Evolutionary conservation across 108 stramenopile genomes (phyloP), one percentile per base, ranked within the genome.

Genomic region (Skeletonema grethae): DNA sequence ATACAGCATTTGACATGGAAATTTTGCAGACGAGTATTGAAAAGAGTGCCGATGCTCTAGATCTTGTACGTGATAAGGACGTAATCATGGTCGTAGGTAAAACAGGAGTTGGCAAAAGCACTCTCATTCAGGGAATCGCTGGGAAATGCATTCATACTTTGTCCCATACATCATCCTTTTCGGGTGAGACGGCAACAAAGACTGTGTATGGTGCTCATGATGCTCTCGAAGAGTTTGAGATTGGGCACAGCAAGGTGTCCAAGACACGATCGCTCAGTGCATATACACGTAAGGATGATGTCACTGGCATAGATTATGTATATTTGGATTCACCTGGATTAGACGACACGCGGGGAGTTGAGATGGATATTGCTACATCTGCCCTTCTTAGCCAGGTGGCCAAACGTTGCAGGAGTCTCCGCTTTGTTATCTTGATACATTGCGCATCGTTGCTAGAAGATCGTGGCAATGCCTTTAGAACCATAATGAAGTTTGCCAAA

Each of bases 351-450:
- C 58, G 70, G 45, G 83, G 84, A 8, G 36, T 73, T 34, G 87
- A 85, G 57, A 72, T 88, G 38, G 87, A 88, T 73, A 84, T 88
- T 75, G 85, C 83, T 3, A 88, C 87, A 45, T 80, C 76, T 38
- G 76, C 77, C 50, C 73, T 88, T 64, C 60, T 88, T 4, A 69
- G 72, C 34, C 80, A 85, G 48, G 84, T 88, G 41, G 84, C 85
- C 63, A 84, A 82, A 70, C 48, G 72, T 56, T 75, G 81, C 60
- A 80, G 67, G 62, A 74, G 78, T 53, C 67, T 88, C 20, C 74
- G 71, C 10, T 85, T 88, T 68, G 77, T 85, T 10, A 36, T 87
- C 48, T 32, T 87, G 36, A 84, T 85, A 38, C 80, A 87, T 67
- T 87, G 82, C 29, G 74, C 67, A 16, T 85, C 87, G 30, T 69